Evolutionary conservation across 2,329 filamentous ascomycete genomes (phyloP), one percentile per base, ranked within the genome.

Genomic region (Penicillium italicum): DNA sequence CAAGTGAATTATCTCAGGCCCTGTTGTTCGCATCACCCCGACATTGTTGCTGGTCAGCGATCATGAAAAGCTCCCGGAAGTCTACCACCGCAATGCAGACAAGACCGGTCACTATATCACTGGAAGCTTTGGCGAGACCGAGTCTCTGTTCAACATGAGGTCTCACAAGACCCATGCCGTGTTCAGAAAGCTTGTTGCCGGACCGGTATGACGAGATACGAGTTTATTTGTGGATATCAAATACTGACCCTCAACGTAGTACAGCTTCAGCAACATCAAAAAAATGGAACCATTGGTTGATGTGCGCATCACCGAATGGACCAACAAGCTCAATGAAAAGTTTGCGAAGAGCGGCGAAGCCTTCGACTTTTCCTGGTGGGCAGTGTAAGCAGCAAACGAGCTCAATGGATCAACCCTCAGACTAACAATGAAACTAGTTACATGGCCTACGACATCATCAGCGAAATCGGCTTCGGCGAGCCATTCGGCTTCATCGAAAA

Each of bases 91-190:
- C 22, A 73, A 80, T 58, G 81, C 79, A 5, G 75, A 82, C 69
- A 86, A 85, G 64, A 80, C 80, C 1, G 76, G 81, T 46, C 79
- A 83, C 66, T 85, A 85, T 64, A 81, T 84, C 55, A 80, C 81
- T 0, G 82, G 82, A 20, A 80, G 76, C 24, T 83, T 85, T 60
- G 82, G 82, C 16, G 77, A 80, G 53, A 77, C 74, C 5, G 82
- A 84, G 56, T 78, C 75, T 1, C 62, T 85, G 6, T 84, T 86
- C 68, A 84, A 84, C 55, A 84, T 83, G 77, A 79, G 80, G 56
- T 77, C 81, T 43, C 73, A 79, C 43, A 74, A 74, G 50, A 70
- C 72, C 5, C 83, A 85, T 64, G 74, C 81, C 3, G 71, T 74
- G 2, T 80, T 79, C 61, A 74, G 83, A 18, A 84, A 83, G 68